Conservation (phyloP, 805 yeast genomes). For the Candida suzukii region DNA sequence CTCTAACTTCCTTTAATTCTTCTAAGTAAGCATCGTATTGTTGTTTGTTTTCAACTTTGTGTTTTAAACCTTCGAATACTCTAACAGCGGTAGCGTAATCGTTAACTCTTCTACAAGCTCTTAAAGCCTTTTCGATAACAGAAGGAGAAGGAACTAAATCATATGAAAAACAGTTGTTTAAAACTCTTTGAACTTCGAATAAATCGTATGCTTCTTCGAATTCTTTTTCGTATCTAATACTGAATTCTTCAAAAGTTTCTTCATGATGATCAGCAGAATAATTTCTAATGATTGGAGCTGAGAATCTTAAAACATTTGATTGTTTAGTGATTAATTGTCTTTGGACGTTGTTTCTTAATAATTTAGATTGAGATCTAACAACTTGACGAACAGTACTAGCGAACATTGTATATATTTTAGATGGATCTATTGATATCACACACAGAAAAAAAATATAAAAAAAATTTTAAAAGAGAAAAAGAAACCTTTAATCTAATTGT, state of each 20-base stretch:
- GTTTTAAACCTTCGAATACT: conserved; percentile 94
- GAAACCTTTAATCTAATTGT: not conserved
- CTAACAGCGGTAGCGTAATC: conserved; percentile 98
- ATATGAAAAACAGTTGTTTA: conserved; percentile 96
- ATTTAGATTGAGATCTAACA: conserved; percentile 26
- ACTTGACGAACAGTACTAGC: conserved; percentile 27
- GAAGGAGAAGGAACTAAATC: conserved; percentile 98
- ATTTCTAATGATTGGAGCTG: conserved; percentile 35
- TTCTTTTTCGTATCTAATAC: conserved; percentile 85
- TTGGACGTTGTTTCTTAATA: conserved; percentile 1
- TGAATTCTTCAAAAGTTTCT: conserved; percentile 93
- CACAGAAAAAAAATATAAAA: not conserved
- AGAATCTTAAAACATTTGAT: conserved; percentile 12
- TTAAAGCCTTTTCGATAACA: conserved; percentile 90
- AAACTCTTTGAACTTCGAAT: conserved; percentile 83
- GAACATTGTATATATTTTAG: conserved; percentile 18
- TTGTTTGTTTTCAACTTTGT: conserved; percentile 89
- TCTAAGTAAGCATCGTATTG: conserved; percentile 96
- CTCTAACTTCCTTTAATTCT: conserved; percentile 85
- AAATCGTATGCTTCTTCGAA: conserved; percentile 89
- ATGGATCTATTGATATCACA: not conserved
- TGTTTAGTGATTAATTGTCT: conserved; percentile 5
- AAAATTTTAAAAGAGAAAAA: not conserved
- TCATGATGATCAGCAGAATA: conserved; percentile 85
- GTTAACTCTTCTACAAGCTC: conserved; percentile 98